phyloP scores from a whole-genome alignment of 305 asterid species.

The Fraxinus xanthoxyloides region DNA sequence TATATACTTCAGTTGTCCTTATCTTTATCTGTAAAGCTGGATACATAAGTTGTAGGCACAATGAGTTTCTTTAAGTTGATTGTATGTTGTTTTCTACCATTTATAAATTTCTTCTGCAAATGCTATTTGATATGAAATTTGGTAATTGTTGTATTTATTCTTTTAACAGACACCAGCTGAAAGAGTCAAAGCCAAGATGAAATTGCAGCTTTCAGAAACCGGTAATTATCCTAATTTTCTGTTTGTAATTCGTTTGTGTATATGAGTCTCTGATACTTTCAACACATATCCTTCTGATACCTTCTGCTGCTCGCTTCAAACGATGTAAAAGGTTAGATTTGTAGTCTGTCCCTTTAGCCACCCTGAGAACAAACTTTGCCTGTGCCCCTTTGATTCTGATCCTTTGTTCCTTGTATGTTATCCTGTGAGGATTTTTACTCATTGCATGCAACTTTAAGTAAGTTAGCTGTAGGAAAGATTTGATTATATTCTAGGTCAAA shows the following conservation, averaged over 20 bases:
- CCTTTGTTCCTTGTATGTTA: neutral
- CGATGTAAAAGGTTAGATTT: neutral
- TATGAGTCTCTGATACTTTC: neutral
- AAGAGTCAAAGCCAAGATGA: conserved; percentile 91
- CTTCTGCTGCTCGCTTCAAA: neutral
- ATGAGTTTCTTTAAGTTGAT: neutral
- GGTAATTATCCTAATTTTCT: conserved; percentile 42
- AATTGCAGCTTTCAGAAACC: conserved; percentile 79
- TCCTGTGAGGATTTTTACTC: neutral
- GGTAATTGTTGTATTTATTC: conserved; percentile 23
- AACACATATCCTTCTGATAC: neutral
- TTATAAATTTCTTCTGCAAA: neutral
- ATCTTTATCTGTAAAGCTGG: conserved; percentile 1
- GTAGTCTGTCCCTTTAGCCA: neutral
- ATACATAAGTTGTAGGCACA: conserved; percentile 4
- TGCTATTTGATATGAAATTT: conserved; percentile 1
- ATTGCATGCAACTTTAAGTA: neutral
- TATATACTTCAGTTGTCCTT: neutral
- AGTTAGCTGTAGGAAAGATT: neutral
- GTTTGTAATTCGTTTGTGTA: neutral
- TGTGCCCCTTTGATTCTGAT: neutral
- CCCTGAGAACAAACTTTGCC: neutral
- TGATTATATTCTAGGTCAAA: neutral
- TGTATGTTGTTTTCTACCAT: neutral
- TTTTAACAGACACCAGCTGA: conserved; percentile 68